Conservation (phyloP, 1,284 basidiomycete species). For the Amylostereum areolatum region DNA sequence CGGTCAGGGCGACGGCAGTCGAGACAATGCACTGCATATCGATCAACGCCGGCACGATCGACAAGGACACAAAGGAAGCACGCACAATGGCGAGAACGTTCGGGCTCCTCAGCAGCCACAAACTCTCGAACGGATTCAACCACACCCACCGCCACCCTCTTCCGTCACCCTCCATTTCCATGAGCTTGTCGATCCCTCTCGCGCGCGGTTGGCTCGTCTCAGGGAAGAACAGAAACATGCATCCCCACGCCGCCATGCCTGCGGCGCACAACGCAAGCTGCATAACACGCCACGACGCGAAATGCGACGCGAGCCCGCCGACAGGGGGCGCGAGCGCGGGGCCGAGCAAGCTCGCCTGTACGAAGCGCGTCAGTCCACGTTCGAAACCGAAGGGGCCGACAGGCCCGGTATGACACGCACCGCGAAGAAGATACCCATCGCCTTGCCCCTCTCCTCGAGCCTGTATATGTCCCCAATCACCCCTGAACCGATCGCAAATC, state of each 20-base stretch:
- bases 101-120: slow-evolving; percentile 51
- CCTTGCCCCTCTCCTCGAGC: slow-evolving; percentile 54
- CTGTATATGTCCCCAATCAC: slow-evolving; percentile 62
- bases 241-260: slow-evolving; percentile 37
- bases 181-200: slow-evolving; percentile 37
- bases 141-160: slow-evolving; percentile 31
- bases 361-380: background rate
- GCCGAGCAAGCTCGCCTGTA: slow-evolving; percentile 25
- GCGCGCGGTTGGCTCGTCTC: slow-evolving; percentile 63
- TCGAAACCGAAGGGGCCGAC: background rate
- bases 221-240: slow-evolving; percentile 51
- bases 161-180: slow-evolving; percentile 12
- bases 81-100: slow-evolving; percentile 52
- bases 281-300: slow-evolving; percentile 65
- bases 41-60: background rate
- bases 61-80: background rate
- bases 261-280: slow-evolving; percentile 46
- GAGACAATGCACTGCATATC: slow-evolving; percentile 34
- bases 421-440: slow-evolving; percentile 59
- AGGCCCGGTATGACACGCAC: slow-evolving; percentile 24
- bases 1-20: slow-evolving; percentile 32
- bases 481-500: slow-evolving; percentile 53
- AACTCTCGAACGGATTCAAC: slow-evolving; percentile 54
- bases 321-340: slow-evolving; percentile 28
- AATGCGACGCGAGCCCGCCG: slow-evolving; percentile 42